Evolutionary conservation across 768 basidiomycete genomes (phyloP).

Genomic region (Termitomyces sp.): DNA sequence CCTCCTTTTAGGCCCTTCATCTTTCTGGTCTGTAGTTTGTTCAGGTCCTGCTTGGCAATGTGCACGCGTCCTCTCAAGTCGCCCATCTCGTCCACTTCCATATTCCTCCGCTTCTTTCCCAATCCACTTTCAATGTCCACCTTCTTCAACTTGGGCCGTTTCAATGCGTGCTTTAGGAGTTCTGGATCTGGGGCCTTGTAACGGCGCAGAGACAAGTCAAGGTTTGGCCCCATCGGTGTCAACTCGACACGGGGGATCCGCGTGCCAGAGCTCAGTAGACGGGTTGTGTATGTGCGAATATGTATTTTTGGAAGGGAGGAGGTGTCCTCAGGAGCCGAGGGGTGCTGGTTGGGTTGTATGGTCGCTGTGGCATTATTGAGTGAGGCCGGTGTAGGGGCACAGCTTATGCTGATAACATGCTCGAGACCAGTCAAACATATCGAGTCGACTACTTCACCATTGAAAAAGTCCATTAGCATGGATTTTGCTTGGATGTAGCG

Average conservation of each 20-base stretch:
- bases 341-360: conserved; percentile 18
- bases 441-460: conserved; percentile 78
- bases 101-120: conserved; percentile 92
- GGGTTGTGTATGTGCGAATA: conserved; percentile 80
- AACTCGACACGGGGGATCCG: conserved; percentile 81
- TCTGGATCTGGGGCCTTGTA: conserved; percentile 75
- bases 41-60: conserved; percentile 84
- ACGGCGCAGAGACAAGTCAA: conserved; percentile 80
- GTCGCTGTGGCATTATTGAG: conserved; percentile 40
- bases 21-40: conserved; percentile 85
- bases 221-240: conserved; percentile 84
- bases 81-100: conserved; percentile 98
- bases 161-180: conserved; percentile 76
- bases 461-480: conserved; percentile 87
- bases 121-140: conserved; percentile 80
- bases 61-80: conserved; percentile 90
- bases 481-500: conserved; percentile 91
- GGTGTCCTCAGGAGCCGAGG: conserved; percentile 33
- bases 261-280: conserved; percentile 71
- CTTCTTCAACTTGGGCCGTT: conserved; percentile 85
- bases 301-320: conserved; percentile 75
- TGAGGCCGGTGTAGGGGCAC: conserved; percentile 59
- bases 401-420: conserved; percentile 81
- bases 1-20: conserved; percentile 86
- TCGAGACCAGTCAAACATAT: conserved; percentile 84